phyloP scores from a whole-genome alignment of 2,329 filamentous ascomycete species.

The Calonectria fujianensis region DNA sequence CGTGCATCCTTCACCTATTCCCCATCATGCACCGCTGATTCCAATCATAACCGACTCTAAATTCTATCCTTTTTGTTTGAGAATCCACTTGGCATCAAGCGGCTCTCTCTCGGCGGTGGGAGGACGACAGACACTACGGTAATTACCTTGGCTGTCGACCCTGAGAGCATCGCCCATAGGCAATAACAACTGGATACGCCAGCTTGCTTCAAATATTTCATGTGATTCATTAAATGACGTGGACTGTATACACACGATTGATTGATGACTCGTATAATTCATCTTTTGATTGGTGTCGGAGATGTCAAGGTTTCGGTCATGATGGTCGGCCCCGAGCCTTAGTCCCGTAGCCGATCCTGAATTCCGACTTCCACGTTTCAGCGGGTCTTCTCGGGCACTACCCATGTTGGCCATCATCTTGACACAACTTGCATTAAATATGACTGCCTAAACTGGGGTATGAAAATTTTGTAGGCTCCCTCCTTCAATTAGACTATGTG shows the following conservation, averaged over 20 bases:
- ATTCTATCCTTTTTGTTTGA: not conserved
- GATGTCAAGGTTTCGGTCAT: constrained; percentile 6
- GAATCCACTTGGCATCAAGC: not conserved
- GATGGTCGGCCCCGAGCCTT: not conserved
- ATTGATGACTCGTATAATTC: not conserved
- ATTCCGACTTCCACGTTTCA: not conserved
- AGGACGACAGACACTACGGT: not conserved
- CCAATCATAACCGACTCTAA: not conserved
- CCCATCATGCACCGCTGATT: not conserved
- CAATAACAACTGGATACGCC: not conserved
- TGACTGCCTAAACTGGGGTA: not conserved
- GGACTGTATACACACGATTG: not conserved
- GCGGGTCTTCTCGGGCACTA: not conserved
- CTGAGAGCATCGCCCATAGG: not conserved
- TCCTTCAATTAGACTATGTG: not conserved
- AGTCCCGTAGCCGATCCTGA: not conserved
- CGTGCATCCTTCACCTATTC: not conserved
- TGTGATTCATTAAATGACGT: not conserved
- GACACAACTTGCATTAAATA: not conserved
- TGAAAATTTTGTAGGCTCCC: not conserved
- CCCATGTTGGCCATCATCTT: not conserved
- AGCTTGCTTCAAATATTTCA: not conserved
- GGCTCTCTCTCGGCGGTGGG: not conserved
- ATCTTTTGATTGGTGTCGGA: not conserved
- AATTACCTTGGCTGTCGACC: not conserved